Conservation (phyloP, 768 basidiomycete genomes). For the Serendipita sp. region DNA sequence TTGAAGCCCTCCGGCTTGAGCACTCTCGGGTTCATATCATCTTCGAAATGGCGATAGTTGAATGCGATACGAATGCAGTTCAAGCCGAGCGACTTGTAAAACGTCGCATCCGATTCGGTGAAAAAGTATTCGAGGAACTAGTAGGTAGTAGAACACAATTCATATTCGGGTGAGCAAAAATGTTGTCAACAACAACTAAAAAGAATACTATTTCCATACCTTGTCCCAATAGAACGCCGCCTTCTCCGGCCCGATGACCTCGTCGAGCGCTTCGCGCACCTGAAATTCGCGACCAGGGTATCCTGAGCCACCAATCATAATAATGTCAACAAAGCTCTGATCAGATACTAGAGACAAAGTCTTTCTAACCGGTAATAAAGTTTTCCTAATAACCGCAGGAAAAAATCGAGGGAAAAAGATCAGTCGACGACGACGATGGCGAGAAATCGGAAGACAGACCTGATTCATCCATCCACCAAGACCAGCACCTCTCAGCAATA, state of each 20-base stretch:
- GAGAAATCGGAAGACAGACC: conserved; percentile 20
- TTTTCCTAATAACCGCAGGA: too few species aligned
- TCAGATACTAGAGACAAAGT: not conserved
- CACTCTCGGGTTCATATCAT: conserved; percentile 66
- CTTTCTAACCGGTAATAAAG: conserved; percentile 41
- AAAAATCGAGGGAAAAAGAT: too few species aligned
- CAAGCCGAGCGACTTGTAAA: conserved; percentile 63
- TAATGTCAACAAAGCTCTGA: not conserved
- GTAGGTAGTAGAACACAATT: not conserved
- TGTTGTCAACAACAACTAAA: too few species aligned
- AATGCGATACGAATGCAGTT: conserved; percentile 67
- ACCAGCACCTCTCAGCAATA: conserved; percentile 55
- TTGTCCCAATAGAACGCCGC: conserved; percentile 75
- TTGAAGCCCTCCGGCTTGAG: conserved; percentile 62
- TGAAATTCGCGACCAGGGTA: conserved; percentile 74
- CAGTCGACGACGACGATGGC: not conserved
- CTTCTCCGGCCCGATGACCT: conserved; percentile 49
- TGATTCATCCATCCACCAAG: conserved; percentile 71
- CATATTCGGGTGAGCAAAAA: not conserved
- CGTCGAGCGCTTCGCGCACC: conserved; percentile 50
- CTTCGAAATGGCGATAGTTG: conserved; percentile 61
- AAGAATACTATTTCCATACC: too few species aligned
- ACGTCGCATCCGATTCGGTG: conserved; percentile 52
- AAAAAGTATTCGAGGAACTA: conserved; percentile 80
- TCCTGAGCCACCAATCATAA: conserved; percentile 25